Conservation (phyloP, 2,329 filamentous ascomycete species). For the Microdochium bolleyi region DNA sequence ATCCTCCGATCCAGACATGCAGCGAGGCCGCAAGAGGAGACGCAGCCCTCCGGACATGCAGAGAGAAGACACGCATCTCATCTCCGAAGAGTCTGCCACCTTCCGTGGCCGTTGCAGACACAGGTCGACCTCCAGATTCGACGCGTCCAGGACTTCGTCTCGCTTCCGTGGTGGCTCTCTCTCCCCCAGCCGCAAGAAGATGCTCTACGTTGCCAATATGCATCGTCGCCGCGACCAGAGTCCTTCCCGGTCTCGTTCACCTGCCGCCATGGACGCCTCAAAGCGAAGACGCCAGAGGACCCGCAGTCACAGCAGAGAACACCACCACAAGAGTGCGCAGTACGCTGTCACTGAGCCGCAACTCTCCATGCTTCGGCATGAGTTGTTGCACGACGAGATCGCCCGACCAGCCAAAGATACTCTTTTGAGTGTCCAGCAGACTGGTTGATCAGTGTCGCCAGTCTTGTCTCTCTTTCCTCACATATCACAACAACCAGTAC, state of each 20-base stretch:
- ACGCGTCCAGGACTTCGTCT: constrained; percentile 17
- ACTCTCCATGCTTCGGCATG: neutral
- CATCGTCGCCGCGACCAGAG: constrained; percentile 34
- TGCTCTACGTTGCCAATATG: constrained; percentile 31
- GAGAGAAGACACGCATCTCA: constrained; percentile 14
- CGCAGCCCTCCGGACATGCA: constrained; percentile 19
- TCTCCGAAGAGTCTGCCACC: constrained; percentile 27
- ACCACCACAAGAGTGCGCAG: neutral
- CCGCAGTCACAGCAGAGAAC: constrained; percentile 23
- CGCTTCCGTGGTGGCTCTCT: constrained; percentile 16
- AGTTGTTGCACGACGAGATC: neutral
- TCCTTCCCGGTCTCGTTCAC: constrained; percentile 26
- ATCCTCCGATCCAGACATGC: constrained; percentile 23
- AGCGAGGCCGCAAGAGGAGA: constrained; percentile 26
- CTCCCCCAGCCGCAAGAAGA: constrained; percentile 31
- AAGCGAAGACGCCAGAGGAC: constrained; percentile 27
- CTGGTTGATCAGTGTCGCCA: neutral
- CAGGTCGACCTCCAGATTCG: constrained; percentile 25
- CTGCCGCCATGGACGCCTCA: constrained; percentile 11
- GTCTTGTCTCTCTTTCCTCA: neutral
- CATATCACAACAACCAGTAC: neutral
- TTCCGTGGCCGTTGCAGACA: constrained; percentile 31
- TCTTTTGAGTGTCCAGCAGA: neutral
- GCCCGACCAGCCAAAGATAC: neutral
- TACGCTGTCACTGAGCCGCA: neutral